Evolutionary conservation across 768 basidiomycete species (phyloP).

Genomic region (Tricholoma furcatifolium): DNA sequence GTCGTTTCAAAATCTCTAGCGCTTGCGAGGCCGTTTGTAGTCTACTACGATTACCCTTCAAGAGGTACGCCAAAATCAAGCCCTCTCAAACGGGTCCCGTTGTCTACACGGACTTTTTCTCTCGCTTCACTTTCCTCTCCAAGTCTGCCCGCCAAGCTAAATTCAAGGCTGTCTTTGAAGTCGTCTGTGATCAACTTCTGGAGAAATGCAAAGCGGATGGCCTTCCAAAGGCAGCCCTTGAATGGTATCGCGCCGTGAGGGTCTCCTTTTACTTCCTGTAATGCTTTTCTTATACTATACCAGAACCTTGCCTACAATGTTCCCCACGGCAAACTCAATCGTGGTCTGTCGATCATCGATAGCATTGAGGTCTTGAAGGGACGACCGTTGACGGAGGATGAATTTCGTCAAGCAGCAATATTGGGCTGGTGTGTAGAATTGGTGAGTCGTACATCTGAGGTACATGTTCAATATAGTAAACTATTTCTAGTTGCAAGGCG

Average conservation of each 20-base stretch:
- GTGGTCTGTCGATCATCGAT: constrained; percentile 93
- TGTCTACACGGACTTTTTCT: too few relatives aligned
- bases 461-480: neutral
- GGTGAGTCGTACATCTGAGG: constrained; percentile 42
- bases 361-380: constrained; percentile 87
- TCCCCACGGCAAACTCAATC: constrained; percentile 95
- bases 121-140: neutral
- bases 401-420: constrained; percentile 85
- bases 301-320: constrained; percentile 92
- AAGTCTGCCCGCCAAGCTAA: constrained; percentile 42
- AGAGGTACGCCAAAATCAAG: too few relatives aligned
- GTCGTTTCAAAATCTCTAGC: too few relatives aligned
- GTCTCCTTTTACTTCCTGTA: constrained; percentile 22
- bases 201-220: constrained; percentile 62
- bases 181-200: constrained; percentile 77
- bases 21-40: too few relatives aligned
- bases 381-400: constrained; percentile 65
- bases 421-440: constrained; percentile 97
- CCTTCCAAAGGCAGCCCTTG: constrained; percentile 81
- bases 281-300: neutral
- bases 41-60: too few relatives aligned
- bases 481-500: constrained; percentile 80
- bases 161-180: constrained; percentile 73
- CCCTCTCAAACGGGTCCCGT: too few relatives aligned
- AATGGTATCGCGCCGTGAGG: constrained; percentile 83